Evolutionary conservation across 1,284 basidiomycete genomes (phyloP), one percentile per base, ranked within the genome.

Genomic region (Xerocomus amazonicus): DNA sequence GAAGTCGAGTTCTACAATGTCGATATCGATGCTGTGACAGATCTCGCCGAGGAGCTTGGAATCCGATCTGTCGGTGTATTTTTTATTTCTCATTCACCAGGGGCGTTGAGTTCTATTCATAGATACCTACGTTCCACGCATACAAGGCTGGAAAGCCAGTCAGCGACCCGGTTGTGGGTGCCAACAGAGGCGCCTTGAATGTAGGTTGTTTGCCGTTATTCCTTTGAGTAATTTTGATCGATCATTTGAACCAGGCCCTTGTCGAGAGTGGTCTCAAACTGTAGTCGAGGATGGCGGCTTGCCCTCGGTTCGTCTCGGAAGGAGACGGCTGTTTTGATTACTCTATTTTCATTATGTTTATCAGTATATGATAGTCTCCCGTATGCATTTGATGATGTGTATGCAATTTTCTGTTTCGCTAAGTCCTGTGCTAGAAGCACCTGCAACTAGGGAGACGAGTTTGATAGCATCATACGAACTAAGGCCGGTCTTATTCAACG

Each of bases 41-140:
- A 72, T 0, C 57, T 78, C 47, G 55, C 66, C 10, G 55, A 76
- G 54, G 78, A 79, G 59, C 74, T 79, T 43, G 69, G 69, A 41
- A 77, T 90, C 64, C 72, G 70, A 58, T 77, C 84, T 26, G 77
- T 78, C 26, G 26, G 75, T 52, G 0, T 12, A 36, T 31, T 12
- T 14, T 7, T n/a, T 5, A 2, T 19, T 1, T 9, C 6, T 2
- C 1, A 2, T 27, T 2, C 1, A 9, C 16, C 4, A 12, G 43
- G 9, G 44, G n/a, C 5, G 29, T 6, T 31, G 42, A 37, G 9
- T 6, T 17, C 9, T 38, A 17, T 4, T 1, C 16, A 19, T 27
- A 79, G 70, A 89, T 92, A 79, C 90, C 90, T 2, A 87, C 86
- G 3, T 92, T 93, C 72, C 66, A 80, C 38, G 73, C 75, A 35